Evolutionary conservation across 1,284 basidiomycete species (phyloP), one percentile per base, ranked within the genome.

Genomic region (Microbotryomycetes sp.): DNA sequence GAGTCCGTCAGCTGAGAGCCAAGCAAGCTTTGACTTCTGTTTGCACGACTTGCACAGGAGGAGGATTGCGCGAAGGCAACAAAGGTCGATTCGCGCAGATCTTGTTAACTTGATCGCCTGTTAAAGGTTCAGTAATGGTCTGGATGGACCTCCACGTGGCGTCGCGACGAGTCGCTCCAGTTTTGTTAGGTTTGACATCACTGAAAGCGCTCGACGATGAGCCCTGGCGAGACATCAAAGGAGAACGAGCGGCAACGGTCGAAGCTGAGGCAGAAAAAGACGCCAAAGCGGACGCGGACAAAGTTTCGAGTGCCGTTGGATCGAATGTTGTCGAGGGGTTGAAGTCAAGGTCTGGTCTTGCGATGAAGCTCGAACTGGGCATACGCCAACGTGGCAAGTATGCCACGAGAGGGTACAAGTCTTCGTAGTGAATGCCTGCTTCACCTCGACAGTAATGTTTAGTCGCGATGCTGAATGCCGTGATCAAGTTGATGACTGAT

Each of bases 1-100:
- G 19, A 19, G 19, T 42, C 36, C 12, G 9, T 12, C 36, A 9
- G 36, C 36, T 42, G 12, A 42, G 36, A 42, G 9, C 19, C 36
- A 9, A 19, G 9, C 19, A 42, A 9, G 36, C 19, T 42, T 19
- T 42, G 12, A 42, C n/a, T n/a, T n/a, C n/a, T n/a, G n/a, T n/a
- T n/a, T n/a, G n/a, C n/a, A n/a, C n/a, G n/a, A n/a, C 36, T 42
- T 42, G 36, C 36, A 42, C 42, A 6, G 46, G 49, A 26, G 61
- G 61, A 36, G 61, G 61, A 31, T 63, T 63, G 51, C 58, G 61
- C 16, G 42, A 52, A 6, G 61, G 61, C 28, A 63, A 26, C 22
- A 56, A 75, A 2, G 80, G 80, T 14, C 79, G 77, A 58, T 82
- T 79, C 63, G 19, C 23, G 30, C 36, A 42, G 19, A 42, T 9